Base-by-base conservation (phyloP, 2,329 filamentous ascomycete species). In the Aspergillus hortae region DNA sequence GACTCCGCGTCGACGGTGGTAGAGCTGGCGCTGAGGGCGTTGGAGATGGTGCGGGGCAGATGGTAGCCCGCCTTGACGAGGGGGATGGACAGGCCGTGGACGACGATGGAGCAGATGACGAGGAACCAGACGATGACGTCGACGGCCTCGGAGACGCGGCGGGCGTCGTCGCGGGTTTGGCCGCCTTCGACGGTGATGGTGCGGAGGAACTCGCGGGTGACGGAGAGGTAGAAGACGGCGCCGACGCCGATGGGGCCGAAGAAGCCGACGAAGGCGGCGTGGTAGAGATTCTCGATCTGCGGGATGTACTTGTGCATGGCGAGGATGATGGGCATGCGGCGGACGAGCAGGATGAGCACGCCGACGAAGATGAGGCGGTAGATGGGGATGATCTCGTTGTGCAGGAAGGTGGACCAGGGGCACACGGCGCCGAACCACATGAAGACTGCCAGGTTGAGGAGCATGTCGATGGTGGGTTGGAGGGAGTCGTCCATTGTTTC, bases 391-490 rank as follows among this genome's bases (percentile, higher is more conserved):
- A 94, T 80, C 7, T 75, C 66, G 67, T 89, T 92, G 59, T 78
- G 60, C 1, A 79, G 70, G 59, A 96, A 95, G 23, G 74, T 75
- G 4, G 76, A 68, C 92, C 92, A 96, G 0, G 92, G 92, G 53
- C 87, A 89, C 10, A 92, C 83, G 0, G 90, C 89, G 3, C 91
- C 91, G 61, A 89, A 92, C 91, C 90, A 96, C 71, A 95, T 83
- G 68, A 96, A 96, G 36, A 96, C 82, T 15, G 86, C 79, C 3
- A 95, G 83, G 66, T 96, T 96, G 52, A 96, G 85, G 2, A 96
- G 79, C 90, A 96, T 95, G 68, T 96, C 91, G 43, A 96, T 88
- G 0, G 91, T 96, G 0, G 91, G 91, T 67, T 96, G 91, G n/a
- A 96, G 80, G 2, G 89, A 92, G 68, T 96, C 92, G 60, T 96